Conservation (phyloP, 352 stramenopile genomes). For the Phytophthora nicotianae region DNA sequence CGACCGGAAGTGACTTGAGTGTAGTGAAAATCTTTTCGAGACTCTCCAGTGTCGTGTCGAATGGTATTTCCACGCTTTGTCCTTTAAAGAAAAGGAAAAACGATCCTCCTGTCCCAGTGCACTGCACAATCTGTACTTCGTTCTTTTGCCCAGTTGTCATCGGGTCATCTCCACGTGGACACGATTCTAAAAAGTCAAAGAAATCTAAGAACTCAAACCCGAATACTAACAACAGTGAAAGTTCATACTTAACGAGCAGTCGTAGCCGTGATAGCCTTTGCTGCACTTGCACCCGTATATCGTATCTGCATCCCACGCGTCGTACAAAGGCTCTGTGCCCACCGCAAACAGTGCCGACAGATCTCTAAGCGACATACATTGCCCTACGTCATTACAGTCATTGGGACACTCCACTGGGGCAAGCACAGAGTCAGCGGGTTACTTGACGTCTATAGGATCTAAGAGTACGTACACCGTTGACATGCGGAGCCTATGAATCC, state of each 20-base stretch:
- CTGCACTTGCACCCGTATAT: slow-evolving; percentile 91
- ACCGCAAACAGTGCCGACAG: slow-evolving; percentile 54
- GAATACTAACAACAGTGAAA: not conserved
- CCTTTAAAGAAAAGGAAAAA: slow-evolving; percentile 77
- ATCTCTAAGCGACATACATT: slow-evolving; percentile 73
- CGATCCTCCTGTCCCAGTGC: slow-evolving; percentile 67
- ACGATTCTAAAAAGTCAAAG: slow-evolving; percentile 49
- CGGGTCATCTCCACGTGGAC: slow-evolving; percentile 88
- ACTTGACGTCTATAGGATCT: not conserved
- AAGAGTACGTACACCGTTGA: slow-evolving; percentile 58
- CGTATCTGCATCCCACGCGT: slow-evolving; percentile 74
- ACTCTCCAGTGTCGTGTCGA: slow-evolving; percentile 51
- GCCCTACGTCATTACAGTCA: slow-evolving; percentile 47
- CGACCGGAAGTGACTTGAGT: slow-evolving; percentile 34
- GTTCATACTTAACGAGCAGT: slow-evolving; percentile 77
- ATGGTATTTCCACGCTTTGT: slow-evolving; percentile 52
- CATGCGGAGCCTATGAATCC: slow-evolving; percentile 76
- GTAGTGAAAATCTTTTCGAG: slow-evolving; percentile 59
- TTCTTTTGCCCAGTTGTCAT: slow-evolving; percentile 85
- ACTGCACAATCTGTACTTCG: slow-evolving; percentile 84
- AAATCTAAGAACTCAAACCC: not conserved
- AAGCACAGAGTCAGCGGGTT: not conserved
- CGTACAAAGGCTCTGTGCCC: slow-evolving; percentile 57
- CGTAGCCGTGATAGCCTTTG: slow-evolving; percentile 75
- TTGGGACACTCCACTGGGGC: slow-evolving; percentile 54